Conservation (phyloP, 768 basidiomycete genomes). For the Mycena belliarum region DNA sequence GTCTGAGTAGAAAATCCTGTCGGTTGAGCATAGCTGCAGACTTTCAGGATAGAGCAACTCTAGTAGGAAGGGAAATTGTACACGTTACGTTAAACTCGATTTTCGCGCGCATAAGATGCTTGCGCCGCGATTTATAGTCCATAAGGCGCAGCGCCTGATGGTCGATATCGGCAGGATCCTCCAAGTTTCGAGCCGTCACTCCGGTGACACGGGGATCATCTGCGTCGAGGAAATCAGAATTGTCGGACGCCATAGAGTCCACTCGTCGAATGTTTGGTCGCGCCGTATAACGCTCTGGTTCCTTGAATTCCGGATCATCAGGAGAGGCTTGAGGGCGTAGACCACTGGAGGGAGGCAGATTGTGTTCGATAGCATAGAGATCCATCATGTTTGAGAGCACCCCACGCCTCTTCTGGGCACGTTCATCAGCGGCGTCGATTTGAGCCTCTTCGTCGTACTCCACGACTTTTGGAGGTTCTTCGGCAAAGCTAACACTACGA, state of each 20-base stretch:
- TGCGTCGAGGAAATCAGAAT: conserved; percentile 61
- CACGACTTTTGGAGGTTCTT: conserved; percentile 27
- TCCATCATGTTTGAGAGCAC: conserved; percentile 54
- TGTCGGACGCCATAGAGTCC: conserved; percentile 48
- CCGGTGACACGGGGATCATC: conserved; percentile 76
- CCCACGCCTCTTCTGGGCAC: conserved; percentile 43
- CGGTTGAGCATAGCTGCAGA: conserved; percentile 70
- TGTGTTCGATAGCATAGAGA: conserved; percentile 44
- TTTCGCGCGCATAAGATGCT: conserved; percentile 60
- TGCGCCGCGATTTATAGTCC: conserved; percentile 68
- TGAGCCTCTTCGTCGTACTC: conserved; percentile 24
- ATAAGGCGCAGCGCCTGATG: conserved; percentile 60
- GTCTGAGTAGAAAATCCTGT: conserved; percentile 83
- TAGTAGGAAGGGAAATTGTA: conserved; percentile 30
- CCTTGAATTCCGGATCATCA: conserved; percentile 23
- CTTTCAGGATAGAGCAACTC: background rate
- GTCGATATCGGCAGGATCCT: conserved; percentile 64
- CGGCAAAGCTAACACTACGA: conserved; percentile 44
- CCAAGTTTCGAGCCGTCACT: conserved; percentile 45
- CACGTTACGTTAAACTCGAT: conserved; percentile 79
- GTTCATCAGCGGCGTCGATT: conserved; percentile 31
- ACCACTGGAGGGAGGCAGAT: conserved; percentile 12
- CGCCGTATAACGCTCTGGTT: conserved; percentile 24
- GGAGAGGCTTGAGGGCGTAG: background rate
- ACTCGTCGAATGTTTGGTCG: conserved; percentile 36